phyloP scores from a whole-genome alignment of 2,329 filamentous ascomycete species.

The Daldinia eschscholtzii region DNA sequence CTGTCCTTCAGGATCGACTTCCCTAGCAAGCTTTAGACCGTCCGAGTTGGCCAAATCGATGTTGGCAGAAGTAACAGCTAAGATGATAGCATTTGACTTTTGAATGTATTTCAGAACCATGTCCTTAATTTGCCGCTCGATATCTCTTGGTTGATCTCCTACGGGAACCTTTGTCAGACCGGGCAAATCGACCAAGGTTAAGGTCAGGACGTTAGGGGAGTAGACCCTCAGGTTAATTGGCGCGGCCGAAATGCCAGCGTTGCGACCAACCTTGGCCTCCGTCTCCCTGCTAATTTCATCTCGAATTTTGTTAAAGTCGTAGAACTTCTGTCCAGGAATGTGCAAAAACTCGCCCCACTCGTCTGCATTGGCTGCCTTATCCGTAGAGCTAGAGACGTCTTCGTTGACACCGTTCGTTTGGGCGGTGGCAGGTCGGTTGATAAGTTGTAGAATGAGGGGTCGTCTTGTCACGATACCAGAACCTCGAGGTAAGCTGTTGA shows the following conservation, averaged over 20 bases:
- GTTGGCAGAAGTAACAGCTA: conserved; percentile 96
- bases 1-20: conserved; percentile 97
- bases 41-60: conserved; percentile 99
- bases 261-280: conserved; percentile 94
- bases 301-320: conserved; percentile 97
- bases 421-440: conserved; percentile 80
- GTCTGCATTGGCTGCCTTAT: conserved; percentile 90
- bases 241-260: conserved; percentile 94
- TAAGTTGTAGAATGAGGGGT: conserved; percentile 95
- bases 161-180: conserved; percentile 97
- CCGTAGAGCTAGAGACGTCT: conserved; percentile 74
- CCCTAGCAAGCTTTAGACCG: conserved; percentile 92
- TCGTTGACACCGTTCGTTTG: conserved; percentile 80
- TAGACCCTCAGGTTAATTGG: conserved; percentile 99
- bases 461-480: conserved; percentile 97
- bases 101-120: conserved; percentile 99
- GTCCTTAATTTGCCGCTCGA: conserved; percentile 94
- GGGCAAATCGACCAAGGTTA: conserved; percentile 96
- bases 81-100: conserved; percentile 97
- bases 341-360: conserved; percentile 99
- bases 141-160: conserved; percentile 95
- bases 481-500: conserved; percentile 86
- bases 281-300: conserved; percentile 98
- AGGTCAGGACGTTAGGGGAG: conserved; percentile 96
- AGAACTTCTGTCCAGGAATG: conserved; percentile 96